These are phyloP conservation scores for Pichia rugopelliculosa DNA, from an alignment of 805 yeast genomes.

Conservation along the genomic window DNA sequence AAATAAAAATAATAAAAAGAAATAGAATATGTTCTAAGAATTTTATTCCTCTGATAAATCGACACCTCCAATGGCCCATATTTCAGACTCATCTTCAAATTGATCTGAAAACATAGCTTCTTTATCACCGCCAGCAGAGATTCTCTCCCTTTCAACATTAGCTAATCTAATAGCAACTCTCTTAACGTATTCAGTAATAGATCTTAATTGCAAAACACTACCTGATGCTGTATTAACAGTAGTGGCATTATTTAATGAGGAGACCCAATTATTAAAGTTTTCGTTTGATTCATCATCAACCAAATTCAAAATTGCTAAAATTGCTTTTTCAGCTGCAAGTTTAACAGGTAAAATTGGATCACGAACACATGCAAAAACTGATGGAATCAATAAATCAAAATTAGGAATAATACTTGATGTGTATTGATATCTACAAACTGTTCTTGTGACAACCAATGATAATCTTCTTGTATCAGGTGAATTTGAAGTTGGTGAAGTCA, in stretches of 20 bases:
- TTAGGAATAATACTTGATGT: constrained; percentile 42
- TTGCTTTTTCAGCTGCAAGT: constrained; percentile 90
- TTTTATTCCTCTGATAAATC: constrained; percentile 31
- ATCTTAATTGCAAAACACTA: constrained; percentile 50
- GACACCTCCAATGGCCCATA: constrained; percentile 81
- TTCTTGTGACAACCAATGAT: constrained; percentile 66
- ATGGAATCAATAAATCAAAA: constrained; percentile 53
- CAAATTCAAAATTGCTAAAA: constrained; percentile 60
- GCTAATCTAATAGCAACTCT: constrained; percentile 89
- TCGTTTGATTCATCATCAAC: constrained; percentile 53
- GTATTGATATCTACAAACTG: constrained; percentile 59
- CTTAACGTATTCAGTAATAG: constrained; percentile 80
- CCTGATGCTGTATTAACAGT: constrained; percentile 38
- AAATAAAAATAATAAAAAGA: background rate
- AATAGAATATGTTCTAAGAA: background rate
- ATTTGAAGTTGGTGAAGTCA: constrained; percentile 47
- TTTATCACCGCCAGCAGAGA: constrained; percentile 83
- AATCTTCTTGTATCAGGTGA: constrained; percentile 76
- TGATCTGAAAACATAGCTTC: constrained; percentile 80
- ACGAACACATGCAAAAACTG: constrained; percentile 75
- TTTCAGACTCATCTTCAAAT: constrained; percentile 77
- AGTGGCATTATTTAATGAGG: constrained; percentile 28
- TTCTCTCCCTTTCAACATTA: constrained; percentile 76
- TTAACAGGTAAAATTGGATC: constrained; percentile 88
- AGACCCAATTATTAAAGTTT: constrained; percentile 62